Evolutionary conservation across 495 filamentous ascomycete species (phyloP).

Genomic region (Wilcoxina mikolae): DNA sequence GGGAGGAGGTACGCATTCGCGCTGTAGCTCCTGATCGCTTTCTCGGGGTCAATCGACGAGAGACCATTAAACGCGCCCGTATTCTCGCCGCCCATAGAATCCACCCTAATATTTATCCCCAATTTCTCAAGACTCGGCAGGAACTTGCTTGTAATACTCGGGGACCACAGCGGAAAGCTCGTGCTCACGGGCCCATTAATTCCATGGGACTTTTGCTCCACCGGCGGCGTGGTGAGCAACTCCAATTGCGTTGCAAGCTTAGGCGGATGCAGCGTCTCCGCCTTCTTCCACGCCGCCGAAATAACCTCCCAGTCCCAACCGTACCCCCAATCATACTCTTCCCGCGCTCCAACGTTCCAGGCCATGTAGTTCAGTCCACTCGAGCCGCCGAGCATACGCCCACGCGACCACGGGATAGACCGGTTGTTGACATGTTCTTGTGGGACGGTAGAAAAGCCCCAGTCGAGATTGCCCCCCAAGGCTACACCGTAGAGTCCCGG

Average conservation of each 20-base stretch:
- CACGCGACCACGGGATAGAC: conserved; percentile 31
- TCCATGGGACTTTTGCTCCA: not conserved
- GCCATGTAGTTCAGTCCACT: conserved; percentile 38
- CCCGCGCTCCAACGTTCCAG: conserved; percentile 30
- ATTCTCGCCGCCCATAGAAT: conserved; percentile 10
- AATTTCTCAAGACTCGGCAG: conserved; percentile 15
- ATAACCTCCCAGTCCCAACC: conserved; percentile 11
- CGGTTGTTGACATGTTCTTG: conserved; percentile 29
- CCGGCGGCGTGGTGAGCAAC: not conserved
- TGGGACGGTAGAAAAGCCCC: conserved; percentile 17
- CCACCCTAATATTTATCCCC: conserved; percentile 15
- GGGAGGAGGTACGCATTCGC: conserved; percentile 26
- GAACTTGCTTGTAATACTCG: conserved; percentile 9
- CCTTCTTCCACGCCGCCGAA: not conserved
- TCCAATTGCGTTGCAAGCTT: not conserved
- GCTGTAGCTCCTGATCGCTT: not conserved
- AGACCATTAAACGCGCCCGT: not conserved
- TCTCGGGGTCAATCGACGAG: not conserved
- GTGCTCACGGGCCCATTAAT: not conserved
- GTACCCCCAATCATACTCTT: conserved; percentile 32
- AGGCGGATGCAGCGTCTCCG: not conserved
- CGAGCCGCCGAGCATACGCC: conserved; percentile 41
- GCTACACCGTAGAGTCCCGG: conserved; percentile 22
- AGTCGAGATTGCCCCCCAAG: conserved; percentile 14
- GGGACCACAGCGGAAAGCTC: not conserved